These are phyloP conservation scores for Zygoascus tannicola DNA, from an alignment of 805 yeast genomes.

Conservation along the genomic window DNA sequence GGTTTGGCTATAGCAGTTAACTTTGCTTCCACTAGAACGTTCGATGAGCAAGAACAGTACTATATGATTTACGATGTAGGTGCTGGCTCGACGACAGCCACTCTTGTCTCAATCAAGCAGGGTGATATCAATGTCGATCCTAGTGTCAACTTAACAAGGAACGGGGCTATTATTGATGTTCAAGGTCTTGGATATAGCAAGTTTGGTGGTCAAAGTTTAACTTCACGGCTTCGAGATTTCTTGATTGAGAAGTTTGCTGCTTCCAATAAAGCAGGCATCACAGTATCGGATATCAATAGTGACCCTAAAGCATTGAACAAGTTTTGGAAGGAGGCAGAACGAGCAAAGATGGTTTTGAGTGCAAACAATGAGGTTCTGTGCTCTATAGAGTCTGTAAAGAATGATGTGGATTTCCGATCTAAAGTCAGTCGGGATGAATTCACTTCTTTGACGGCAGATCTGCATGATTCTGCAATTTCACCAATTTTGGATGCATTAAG, in stretches of 20 bases:
- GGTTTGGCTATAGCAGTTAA: constrained; percentile 88
- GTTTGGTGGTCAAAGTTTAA: constrained; percentile 74
- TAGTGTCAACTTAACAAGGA: constrained; percentile 12
- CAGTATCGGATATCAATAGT: constrained; percentile 32
- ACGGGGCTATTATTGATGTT: constrained; percentile 40
- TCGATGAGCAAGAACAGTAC: constrained; percentile 40
- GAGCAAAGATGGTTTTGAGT: constrained; percentile 76
- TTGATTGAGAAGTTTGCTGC: constrained; percentile 47
- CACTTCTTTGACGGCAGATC: constrained; percentile 45
- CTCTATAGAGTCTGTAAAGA: constrained; percentile 62
- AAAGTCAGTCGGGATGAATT: constrained; percentile 70
- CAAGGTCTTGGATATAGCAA: constrained; percentile 64
- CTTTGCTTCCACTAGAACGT: constrained; percentile 53
- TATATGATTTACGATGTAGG: constrained; percentile 85
- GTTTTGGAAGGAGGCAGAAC: constrained; percentile 76
- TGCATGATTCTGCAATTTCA: constrained; percentile 36
- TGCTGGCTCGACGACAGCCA: constrained; percentile 82
- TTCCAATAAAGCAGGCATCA: constrained; percentile 23
- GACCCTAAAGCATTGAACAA: constrained; percentile 55
- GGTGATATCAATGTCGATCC: constrained; percentile 22
- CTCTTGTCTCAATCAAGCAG: constrained; percentile 59
- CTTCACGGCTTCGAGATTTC: constrained; percentile 52
- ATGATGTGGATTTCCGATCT: constrained; percentile 66
- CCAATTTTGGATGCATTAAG: constrained; percentile 50
- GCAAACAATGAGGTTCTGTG: constrained; percentile 78